phyloP scores from a whole-genome alignment of 352 stramenopile species.

The Phytopythium sindhum region DNA sequence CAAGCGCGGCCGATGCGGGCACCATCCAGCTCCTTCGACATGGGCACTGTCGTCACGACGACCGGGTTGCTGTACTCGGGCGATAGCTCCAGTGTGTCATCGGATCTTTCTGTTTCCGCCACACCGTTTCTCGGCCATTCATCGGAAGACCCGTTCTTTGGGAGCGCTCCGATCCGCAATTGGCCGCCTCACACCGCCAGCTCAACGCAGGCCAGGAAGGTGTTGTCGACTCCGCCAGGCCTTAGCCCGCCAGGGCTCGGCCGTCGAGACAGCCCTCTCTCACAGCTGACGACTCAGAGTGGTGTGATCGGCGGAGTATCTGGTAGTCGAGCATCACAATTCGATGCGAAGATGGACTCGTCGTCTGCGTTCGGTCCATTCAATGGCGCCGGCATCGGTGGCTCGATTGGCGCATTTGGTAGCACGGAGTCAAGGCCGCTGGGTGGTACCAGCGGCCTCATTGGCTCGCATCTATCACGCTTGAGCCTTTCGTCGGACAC shows the following conservation, averaged over 20 bases:
- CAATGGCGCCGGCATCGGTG: slow-evolving; percentile 9
- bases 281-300: not conserved
- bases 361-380: slow-evolving; percentile 3
- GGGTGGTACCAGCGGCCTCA: slow-evolving; percentile 7
- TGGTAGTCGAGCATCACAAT: not conserved
- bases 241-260: not conserved
- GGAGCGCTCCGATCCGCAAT: not conserved
- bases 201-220: slow-evolving; percentile 16
- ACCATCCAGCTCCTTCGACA: slow-evolving; percentile 8
- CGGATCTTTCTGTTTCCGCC: not conserved
- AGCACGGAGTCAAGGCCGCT: not conserved
- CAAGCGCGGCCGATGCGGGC: not conserved
- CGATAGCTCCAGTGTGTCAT: not conserved
- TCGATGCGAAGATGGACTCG: not conserved
- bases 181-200: slow-evolving; percentile 3
- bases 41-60: slow-evolving; percentile 5
- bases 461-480: slow-evolving; percentile 21
- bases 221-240: slow-evolving; percentile 12
- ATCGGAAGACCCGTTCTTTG: slow-evolving; percentile 1
- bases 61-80: not conserved
- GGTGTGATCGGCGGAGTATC: not conserved
- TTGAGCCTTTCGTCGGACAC: slow-evolving; percentile 22
- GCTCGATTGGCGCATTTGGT: slow-evolving; percentile 17
- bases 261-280: not conserved
- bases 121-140: not conserved